phyloP scores from a whole-genome alignment of 2,329 filamentous ascomycete species.

The Monilinia polystroma region DNA sequence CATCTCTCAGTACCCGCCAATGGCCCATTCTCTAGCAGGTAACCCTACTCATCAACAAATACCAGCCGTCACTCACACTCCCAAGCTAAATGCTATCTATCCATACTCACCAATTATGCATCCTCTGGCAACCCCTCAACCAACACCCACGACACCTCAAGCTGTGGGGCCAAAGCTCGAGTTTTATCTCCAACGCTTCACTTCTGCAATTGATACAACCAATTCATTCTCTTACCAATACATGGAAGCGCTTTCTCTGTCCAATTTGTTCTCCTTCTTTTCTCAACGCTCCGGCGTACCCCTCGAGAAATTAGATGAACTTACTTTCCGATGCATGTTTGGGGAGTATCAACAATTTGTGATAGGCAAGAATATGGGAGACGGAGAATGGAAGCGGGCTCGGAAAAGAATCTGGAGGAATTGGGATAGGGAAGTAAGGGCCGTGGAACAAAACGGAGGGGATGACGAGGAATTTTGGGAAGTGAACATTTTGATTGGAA shows the following conservation, averaged over 20 bases:
- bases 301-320: background rate
- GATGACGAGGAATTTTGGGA: constrained; percentile 15
- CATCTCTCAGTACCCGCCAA: background rate
- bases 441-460: background rate
- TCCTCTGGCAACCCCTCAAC: constrained; percentile 1
- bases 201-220: background rate
- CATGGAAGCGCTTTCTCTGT: constrained; percentile 13
- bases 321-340: constrained; percentile 23
- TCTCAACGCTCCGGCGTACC: constrained; percentile 8
- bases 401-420: constrained; percentile 22
- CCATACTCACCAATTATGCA: background rate
- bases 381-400: constrained; percentile 15
- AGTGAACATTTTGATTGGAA: constrained; percentile 22
- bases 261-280: constrained; percentile 14
- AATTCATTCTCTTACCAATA: constrained; percentile 4
- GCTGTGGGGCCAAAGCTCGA: constrained; percentile 7
- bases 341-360: constrained; percentile 21
- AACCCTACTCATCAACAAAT: background rate
- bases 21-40: background rate
- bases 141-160: constrained; percentile 16
- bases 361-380: constrained; percentile 14
- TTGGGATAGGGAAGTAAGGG: constrained; percentile 14
- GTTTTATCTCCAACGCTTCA: constrained; percentile 19
- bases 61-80: background rate
- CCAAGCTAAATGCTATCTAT: background rate